These are phyloP conservation scores for Chamaenerion angustifolium DNA, from an alignment of 345 rosid genomes.

Conservation along the genomic window DNA sequence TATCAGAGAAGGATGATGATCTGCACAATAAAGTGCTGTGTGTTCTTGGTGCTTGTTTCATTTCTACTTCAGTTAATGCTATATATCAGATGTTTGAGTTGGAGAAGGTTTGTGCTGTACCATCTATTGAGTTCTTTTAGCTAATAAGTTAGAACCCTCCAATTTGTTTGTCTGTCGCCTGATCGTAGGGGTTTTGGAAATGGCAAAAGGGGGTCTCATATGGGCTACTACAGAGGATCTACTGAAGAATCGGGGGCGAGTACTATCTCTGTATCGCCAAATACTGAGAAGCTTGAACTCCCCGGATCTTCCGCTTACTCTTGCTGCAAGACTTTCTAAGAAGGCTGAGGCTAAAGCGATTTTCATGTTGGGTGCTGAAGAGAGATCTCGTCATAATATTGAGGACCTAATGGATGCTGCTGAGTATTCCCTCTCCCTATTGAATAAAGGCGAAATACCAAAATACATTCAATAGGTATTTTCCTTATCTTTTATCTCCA, in stretches of 20 bases:
- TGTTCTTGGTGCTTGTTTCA: too few species aligned
- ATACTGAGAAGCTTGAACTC: conserved; percentile 35
- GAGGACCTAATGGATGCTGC: conserved; percentile 30
- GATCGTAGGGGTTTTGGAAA: not conserved
- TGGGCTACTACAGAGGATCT: conserved; percentile 35
- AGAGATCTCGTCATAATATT: conserved; percentile 29
- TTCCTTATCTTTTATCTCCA: not conserved
- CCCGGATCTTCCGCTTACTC: conserved; percentile 24
- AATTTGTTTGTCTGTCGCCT: not conserved
- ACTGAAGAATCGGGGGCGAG: conserved; percentile 20
- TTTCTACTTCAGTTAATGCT: too few species aligned
- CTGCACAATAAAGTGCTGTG: too few species aligned
- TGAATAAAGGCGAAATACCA: conserved; percentile 31
- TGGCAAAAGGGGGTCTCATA: conserved; percentile 24
- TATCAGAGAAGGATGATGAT: too few species aligned
- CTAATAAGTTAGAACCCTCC: too few species aligned
- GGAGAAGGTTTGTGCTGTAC: too few species aligned
- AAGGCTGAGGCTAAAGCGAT: conserved; percentile 38
- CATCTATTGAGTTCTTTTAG: too few species aligned
- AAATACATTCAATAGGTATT: conserved; percentile 17
- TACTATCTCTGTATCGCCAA: conserved; percentile 32
- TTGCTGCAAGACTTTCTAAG: conserved; percentile 33
- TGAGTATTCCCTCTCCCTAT: conserved; percentile 25
- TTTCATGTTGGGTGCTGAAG: conserved; percentile 30
- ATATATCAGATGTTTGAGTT: too few species aligned